Percentiles rank a stretch among this genome's conserved stretches.
phyloP scores from a whole-genome alignment of 2,329 filamentous ascomycete genomes.

The Botrytis porri region DNA sequence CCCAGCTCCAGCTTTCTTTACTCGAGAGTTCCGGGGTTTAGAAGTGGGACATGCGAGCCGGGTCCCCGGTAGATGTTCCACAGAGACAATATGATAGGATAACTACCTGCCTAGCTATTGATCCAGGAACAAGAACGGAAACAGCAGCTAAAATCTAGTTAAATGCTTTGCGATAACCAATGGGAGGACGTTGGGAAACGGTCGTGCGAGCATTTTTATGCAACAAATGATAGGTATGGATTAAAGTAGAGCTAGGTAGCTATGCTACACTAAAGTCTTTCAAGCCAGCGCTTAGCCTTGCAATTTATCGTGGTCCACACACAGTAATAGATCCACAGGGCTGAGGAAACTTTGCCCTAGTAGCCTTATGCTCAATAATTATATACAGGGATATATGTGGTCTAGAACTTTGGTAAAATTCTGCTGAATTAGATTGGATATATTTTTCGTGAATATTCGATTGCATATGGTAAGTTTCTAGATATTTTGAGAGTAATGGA shows the following conservation, averaged over 20 bases:
- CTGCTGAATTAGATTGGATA: neutral
- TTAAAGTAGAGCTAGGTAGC: neutral
- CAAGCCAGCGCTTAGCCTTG: neutral
- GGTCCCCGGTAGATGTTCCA: neutral
- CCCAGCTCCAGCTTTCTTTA: neutral
- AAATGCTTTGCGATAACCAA: neutral
- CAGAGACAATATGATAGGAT: neutral
- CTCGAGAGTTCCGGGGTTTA: neutral
- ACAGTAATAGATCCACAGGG: neutral
- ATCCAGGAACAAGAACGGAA: neutral
- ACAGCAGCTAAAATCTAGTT: neutral
- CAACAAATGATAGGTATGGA: neutral
- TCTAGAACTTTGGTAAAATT: neutral
- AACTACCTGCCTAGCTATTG: neutral
- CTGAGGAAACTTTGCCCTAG: neutral
- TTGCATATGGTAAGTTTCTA: neutral
- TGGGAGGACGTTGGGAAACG: neutral
- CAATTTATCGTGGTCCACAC: neutral
- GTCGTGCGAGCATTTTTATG: neutral
- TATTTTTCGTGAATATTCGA: neutral
- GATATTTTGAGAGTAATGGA: neutral
- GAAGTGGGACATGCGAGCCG: neutral
- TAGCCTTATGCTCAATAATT: neutral
- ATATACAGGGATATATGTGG: neutral
- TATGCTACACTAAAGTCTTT: neutral